Conservation (phyloP, 371 early-diverging fungal genomes). For the Zancudomyces culisetae region DNA sequence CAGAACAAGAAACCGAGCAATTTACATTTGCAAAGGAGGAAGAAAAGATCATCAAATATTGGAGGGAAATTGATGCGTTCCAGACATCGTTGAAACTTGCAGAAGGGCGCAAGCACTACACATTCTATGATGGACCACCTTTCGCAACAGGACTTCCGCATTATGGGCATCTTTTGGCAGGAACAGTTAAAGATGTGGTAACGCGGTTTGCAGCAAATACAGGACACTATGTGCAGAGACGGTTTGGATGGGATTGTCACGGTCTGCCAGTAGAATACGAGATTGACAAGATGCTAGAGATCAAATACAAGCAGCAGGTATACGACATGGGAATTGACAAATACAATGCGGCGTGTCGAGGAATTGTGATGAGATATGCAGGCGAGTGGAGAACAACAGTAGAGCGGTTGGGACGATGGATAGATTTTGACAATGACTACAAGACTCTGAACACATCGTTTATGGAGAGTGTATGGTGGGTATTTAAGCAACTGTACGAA, state of each 20-base stretch:
- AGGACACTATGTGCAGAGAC: slow-evolving; percentile 94
- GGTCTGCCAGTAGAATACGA: slow-evolving; percentile 99
- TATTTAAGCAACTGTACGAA: slow-evolving; percentile 91
- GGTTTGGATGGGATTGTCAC: slow-evolving; percentile 99
- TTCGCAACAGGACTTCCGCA: slow-evolving; percentile 99
- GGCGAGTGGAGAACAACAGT: slow-evolving; percentile 95
- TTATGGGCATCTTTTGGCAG: slow-evolving; percentile 99
- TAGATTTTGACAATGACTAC: slow-evolving; percentile 99
- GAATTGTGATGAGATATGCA: slow-evolving; percentile 97
- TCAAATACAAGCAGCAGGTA: slow-evolving; percentile 81
- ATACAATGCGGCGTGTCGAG: slow-evolving; percentile 97
- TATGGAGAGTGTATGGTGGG: slow-evolving; percentile 99
- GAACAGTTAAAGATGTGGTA: slow-evolving; percentile 99
- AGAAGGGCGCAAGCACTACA: slow-evolving; percentile 66
- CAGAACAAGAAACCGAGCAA: slow-evolving; percentile 6
- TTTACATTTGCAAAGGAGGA: slow-evolving; percentile 88
- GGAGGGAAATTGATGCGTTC: slow-evolving; percentile 98
- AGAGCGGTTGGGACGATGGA: slow-evolving; percentile 98
- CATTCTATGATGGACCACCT: slow-evolving; percentile 99
- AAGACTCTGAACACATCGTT: slow-evolving; percentile 90
- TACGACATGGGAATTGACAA: slow-evolving; percentile 94
- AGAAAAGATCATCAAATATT: slow-evolving; percentile 84
- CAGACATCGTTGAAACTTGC: slow-evolving; percentile 82
- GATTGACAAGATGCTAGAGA: slow-evolving; percentile 95
- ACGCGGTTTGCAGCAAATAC: slow-evolving; percentile 96